Evolutionary conservation across 2,329 filamentous ascomycete genomes (phyloP).

Genomic region (Colletotrichum sp.): DNA sequence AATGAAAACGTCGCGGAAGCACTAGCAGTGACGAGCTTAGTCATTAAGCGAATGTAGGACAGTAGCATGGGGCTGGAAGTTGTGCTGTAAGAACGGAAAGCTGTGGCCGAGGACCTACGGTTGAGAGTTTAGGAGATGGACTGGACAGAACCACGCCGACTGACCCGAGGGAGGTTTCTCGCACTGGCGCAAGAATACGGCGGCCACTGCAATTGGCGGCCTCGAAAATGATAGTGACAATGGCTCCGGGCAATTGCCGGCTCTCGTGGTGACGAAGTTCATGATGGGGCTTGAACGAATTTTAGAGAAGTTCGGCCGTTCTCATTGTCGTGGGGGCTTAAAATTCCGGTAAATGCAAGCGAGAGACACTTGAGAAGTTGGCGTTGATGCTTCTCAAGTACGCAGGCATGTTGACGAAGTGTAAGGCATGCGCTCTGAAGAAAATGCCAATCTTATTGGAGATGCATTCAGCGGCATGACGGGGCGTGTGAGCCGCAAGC

Average conservation of each 20-base stretch:
- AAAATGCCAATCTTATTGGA: neutral
- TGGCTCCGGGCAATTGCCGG: neutral
- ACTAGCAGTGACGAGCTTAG: neutral
- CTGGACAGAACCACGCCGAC: neutral
- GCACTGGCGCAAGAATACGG: neutral
- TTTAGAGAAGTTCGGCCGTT: neutral
- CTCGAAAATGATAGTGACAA: neutral
- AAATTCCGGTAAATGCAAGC: neutral
- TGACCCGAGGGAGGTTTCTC: neutral
- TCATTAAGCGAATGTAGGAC: neutral
- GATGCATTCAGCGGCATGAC: neutral
- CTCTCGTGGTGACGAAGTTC: neutral
- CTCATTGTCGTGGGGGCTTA: neutral
- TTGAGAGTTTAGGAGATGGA: neutral
- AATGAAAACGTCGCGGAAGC: neutral
- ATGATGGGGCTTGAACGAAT: neutral
- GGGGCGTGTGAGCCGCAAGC: neutral
- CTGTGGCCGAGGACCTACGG: neutral
- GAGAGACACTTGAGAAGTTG: neutral
- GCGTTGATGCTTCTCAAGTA: neutral
- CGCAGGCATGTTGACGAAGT: neutral
- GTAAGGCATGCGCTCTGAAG: neutral
- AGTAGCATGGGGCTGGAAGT: neutral
- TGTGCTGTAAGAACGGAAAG: neutral
- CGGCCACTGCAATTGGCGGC: neutral